These are phyloP conservation scores for Fraxinus nigra DNA, from an alignment of 305 asterid species.

Conservation along the genomic window DNA sequence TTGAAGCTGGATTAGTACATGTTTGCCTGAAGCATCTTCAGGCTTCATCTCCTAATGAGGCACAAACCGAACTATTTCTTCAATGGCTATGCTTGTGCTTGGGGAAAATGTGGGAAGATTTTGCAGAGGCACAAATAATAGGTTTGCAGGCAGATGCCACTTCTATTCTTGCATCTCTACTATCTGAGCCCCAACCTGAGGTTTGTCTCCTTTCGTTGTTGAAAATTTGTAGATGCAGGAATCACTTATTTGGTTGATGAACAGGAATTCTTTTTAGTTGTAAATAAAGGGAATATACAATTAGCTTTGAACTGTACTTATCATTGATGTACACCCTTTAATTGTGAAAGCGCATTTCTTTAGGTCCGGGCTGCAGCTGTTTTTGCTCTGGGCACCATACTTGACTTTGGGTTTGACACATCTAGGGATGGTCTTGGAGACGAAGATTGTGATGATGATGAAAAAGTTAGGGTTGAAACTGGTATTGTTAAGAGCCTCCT, in stretches of 20 bases:
- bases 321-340: slow-evolving; percentile 6
- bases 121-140: slow-evolving; percentile 71
- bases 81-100: slow-evolving; percentile 48
- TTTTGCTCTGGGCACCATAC: slow-evolving; percentile 85
- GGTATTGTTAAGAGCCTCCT: slow-evolving; percentile 69
- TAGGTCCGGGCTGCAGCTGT: slow-evolving; percentile 98
- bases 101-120: slow-evolving; percentile 98
- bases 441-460: slow-evolving; percentile 87
- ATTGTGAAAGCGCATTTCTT: slow-evolving; percentile 23
- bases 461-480: slow-evolving; percentile 77
- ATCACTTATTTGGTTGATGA: background rate
- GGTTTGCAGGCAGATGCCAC: slow-evolving; percentile 90
- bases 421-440: slow-evolving; percentile 81
- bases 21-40: slow-evolving; percentile 91
- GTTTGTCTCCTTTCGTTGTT: slow-evolving; percentile 35
- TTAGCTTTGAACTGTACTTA: background rate
- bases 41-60: slow-evolving; percentile 66
- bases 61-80: slow-evolving; percentile 78
- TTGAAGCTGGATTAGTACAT: slow-evolving; percentile 68
- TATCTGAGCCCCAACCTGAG: slow-evolving; percentile 65
- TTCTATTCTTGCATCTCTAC: slow-evolving; percentile 53
- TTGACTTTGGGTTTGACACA: slow-evolving; percentile 78
- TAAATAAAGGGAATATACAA: background rate
- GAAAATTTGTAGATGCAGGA: background rate
- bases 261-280: background rate